Conservation (phyloP, 129 eudicot species). For the Flaveria sonorensis region DNA sequence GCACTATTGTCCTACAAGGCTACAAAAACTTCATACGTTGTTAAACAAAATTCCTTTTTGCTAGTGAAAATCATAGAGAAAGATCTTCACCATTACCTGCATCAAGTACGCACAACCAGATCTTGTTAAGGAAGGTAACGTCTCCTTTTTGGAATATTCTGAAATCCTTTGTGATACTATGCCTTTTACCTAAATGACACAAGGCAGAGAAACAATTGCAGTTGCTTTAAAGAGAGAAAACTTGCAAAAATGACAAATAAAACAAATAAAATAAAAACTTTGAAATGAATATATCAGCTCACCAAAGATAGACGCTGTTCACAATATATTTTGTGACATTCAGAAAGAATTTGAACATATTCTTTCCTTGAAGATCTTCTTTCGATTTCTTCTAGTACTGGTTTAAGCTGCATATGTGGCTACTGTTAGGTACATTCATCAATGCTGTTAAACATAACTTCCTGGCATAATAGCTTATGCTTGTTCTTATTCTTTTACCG, state of each 20-base stretch:
- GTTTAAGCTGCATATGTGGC: constrained; percentile 74
- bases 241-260: constrained; percentile 4
- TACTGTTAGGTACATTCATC: constrained; percentile 20
- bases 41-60: constrained; percentile 10
- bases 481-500: constrained; percentile 10
- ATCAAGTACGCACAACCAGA: constrained; percentile 93
- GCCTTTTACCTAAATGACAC: constrained; percentile 62
- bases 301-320: constrained; percentile 95
- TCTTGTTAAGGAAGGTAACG: constrained; percentile 87
- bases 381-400: constrained; percentile 92
- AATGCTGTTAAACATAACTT: constrained; percentile 16
- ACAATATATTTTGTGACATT: constrained; percentile 92
- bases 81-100: constrained; percentile 60
- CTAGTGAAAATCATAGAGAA: constrained; percentile 8
- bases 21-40: not conserved
- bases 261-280: not conserved
- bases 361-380: constrained; percentile 88
- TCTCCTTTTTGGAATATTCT: constrained; percentile 82
- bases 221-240: constrained; percentile 9
- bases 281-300: constrained; percentile 33
- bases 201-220: constrained; percentile 22
- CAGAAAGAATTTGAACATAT: constrained; percentile 84
- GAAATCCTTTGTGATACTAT: constrained; percentile 87
- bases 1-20: not conserved
- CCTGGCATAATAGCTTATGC: constrained; percentile 24